Evolutionary conservation across 768 basidiomycete species (phyloP), one percentile per base, ranked within the genome.

Genomic region (Symmetrospora coprosmae): DNA sequence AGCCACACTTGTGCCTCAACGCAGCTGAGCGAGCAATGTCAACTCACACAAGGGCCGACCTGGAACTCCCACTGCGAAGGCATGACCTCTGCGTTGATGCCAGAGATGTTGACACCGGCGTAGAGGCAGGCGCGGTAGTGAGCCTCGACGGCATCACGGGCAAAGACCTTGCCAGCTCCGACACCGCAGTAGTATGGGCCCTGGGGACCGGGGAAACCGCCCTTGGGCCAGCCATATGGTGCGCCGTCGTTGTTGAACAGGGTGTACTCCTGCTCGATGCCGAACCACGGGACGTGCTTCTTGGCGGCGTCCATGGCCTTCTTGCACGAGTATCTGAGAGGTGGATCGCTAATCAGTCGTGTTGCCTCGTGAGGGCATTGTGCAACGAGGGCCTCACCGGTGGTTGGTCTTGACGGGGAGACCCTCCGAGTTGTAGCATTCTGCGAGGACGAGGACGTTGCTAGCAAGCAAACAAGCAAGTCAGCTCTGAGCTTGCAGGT

Each of bases 21-120:
- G n/a, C n/a, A n/a, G n/a, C n/a, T n/a, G n/a, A n/a, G n/a, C n/a
- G n/a, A n/a, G n/a, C n/a, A n/a, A n/a, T n/a, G n/a, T n/a, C n/a
- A n/a, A n/a, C n/a, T n/a, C 73, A 87, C 85, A 70, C 92, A 97
- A 30, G 94, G 94, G 52, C 94, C 92, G 67, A 99, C 89, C 75
- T 99, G 94, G 85, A 92, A 99, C 77, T 99, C 94, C 94, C 94
- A 99, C 74, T 99, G 94, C 58, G 91, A 83, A 16, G 94, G 92
- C 92, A 97, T 97, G 64, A 97, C 92, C 76, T 97, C 94, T 63
- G 92, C 92, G 73, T 97, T 99, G 77, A 99, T 96, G 72, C 94
- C 94, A 66, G 87, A 89, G 76, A 97, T 97, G 78, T 89, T 90
- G 76, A 99, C 80, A 67, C 90, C 91, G 35, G 67, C 68, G 53